These are phyloP conservation scores for Cercospora sp. DNA, from an alignment of 2,329 filamentous ascomycete genomes.

Conservation along the genomic window DNA sequence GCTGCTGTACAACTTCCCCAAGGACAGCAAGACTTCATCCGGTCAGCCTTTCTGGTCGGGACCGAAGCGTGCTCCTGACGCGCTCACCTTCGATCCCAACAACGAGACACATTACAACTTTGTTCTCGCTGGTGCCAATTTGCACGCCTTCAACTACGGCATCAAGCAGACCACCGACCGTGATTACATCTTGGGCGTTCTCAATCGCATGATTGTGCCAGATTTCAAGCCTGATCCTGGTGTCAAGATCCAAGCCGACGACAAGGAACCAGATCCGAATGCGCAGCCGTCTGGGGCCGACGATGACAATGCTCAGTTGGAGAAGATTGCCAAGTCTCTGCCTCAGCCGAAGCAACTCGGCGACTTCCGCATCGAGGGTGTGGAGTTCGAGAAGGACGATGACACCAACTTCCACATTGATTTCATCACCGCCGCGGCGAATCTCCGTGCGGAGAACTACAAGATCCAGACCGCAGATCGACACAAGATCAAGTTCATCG, in stretches of 20 bases:
- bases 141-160: constrained; percentile 97
- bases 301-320: constrained; percentile 74
- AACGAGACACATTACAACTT: constrained; percentile 88
- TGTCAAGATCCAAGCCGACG: constrained; percentile 95
- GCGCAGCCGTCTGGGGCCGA: constrained; percentile 50
- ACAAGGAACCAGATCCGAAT: constrained; percentile 93
- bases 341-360: constrained; percentile 78
- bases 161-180: constrained; percentile 71
- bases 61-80: constrained; percentile 91
- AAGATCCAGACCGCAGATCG: constrained; percentile 89
- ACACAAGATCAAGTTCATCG: constrained; percentile 99
- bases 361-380: constrained; percentile 84
- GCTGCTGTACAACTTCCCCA: constrained; percentile 94
- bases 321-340: constrained; percentile 69
- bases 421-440: constrained; percentile 97
- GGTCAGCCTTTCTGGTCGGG: constrained; percentile 97
- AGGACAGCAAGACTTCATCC: constrained; percentile 82
- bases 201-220: constrained; percentile 91
- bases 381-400: constrained; percentile 98
- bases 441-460: constrained; percentile 96
- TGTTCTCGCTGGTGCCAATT: constrained; percentile 81
- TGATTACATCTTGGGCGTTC: constrained; percentile 71
- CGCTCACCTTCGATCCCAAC: constrained; percentile 81
- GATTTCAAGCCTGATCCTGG: constrained; percentile 88
- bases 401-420: constrained; percentile 98